Base-by-base conservation (phyloP, 331 rosid species). In the Phaseolus coccineus region DNA sequence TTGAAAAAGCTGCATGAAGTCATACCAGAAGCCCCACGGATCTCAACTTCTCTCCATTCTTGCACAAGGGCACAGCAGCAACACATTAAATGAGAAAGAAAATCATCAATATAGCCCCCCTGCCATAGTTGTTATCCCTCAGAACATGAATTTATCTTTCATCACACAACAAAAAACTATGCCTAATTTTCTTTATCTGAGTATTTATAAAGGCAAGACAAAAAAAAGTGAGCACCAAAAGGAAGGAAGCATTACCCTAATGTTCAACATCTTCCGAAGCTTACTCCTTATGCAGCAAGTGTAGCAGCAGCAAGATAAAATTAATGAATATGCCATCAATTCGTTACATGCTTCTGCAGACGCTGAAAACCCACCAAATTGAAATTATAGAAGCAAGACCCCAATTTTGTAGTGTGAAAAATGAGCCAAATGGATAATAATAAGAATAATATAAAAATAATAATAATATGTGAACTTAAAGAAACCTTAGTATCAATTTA, bases 61-160 rank as follows among this genome's bases (percentile, higher is more conserved):
- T 96, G 99, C 80, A 96, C 96, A 73, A 96, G 96, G 68, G 99
- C 93, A 35, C 99, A 96, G 83, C 97, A 96, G 87, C 98, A 96
- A 68, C 99, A 96, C 97, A 96, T 89, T 71, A 96, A 80, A 82
- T 96, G 99, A 12, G 99, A 96, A 80, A 93, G 99, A 87, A 96
- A 93, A 84, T 96, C 99, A 61, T 96, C 99, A 81, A 96, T 68
- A 53, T 59, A 90, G 40, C 99, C 99, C 51, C 99, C 99, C 99
- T 96, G 85, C 8, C 84, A 82, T 30, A 68, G 37, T 22, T 9
- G 16, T 35, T 25, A 6, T 48, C 51, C 30, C 33, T 68, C 75
- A 3, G 47, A 77, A 63, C 11, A 64, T 40, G 72, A 77, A 47
- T 64, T 31, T 13, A 53, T 52, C 51, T 77, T 8, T 31, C 25